A percentile compares a stretch with the other conserved stretches of the same genome.
Evolutionary conservation across 108 stramenopile species (phyloP).

Genomic region (Skeletonema potamos): DNA sequence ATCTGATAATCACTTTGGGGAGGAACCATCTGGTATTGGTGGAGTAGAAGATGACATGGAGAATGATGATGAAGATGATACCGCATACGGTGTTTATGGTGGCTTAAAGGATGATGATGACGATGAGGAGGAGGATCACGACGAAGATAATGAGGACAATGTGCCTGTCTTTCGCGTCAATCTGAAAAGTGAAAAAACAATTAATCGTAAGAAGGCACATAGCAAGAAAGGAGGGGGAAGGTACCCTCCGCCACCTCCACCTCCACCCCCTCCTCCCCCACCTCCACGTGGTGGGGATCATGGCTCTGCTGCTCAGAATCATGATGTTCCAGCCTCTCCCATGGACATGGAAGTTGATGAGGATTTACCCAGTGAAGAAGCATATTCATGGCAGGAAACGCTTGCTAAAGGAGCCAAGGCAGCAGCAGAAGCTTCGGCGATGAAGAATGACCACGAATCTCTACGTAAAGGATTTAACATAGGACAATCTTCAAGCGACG

Average conservation of each 20-base stretch:
- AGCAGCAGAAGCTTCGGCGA: constrained; percentile 25
- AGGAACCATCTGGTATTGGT: not conserved
- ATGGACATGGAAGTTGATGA: constrained; percentile 37
- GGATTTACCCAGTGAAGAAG: not conserved
- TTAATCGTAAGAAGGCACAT: not conserved
- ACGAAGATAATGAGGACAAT: not conserved
- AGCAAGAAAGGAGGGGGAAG: constrained; percentile 10
- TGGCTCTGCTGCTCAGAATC: not conserved
- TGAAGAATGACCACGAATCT: constrained; percentile 45
- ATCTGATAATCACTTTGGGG: not conserved
- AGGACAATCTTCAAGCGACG: constrained; percentile 9
- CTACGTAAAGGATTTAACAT: constrained; percentile 35
- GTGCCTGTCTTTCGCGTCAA: constrained; percentile 7
- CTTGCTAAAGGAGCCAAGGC: constrained; percentile 17
- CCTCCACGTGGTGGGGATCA: constrained; percentile 21
- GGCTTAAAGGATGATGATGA: not conserved
- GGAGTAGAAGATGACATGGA: constrained; percentile 3
- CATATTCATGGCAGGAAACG: constrained; percentile 28
- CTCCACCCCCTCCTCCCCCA: constrained; percentile 38
- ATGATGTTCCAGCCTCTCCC: constrained; percentile 19
- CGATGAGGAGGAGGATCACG: not conserved
- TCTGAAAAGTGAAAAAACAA: constrained; percentile 6
- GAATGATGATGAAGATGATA: constrained; percentile 16
- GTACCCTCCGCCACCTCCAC: constrained; percentile 37
- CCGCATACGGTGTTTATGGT: constrained; percentile 10